Evolutionary conservation across 169 alveolate genomes (phyloP), one percentile per base, ranked within the genome.

Genomic region (Babesia bovis): DNA sequence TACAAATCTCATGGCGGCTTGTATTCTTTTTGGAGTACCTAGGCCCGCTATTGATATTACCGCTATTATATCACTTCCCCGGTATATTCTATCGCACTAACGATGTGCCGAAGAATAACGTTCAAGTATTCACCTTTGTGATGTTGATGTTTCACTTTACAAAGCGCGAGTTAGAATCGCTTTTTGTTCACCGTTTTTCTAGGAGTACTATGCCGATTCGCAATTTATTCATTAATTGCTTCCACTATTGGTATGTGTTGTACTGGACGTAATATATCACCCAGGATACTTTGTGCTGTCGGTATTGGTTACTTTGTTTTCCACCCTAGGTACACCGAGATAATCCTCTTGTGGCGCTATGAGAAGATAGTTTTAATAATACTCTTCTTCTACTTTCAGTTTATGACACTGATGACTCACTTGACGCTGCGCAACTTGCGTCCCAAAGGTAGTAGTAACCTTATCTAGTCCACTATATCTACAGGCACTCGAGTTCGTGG

Each of bases 121-220:
- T 66, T 45, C 57, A 60, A 63, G 15, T 44, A 28, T 41, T 38
- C 32, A 38, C 66, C 15, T 60, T 57, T 42, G 35, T n/a, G 56
- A 86, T 97, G 95, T 81, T 92, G 40, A 66, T 95, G 73, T 91
- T 91, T 40, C 99, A 97, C 86, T 97, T 92, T 85, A n/a, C 91
- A 21, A 97, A 97, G 90, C 91, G 99, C 85, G 99, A 96, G 63
- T 68, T 95, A n/a, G 99, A 97, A 86, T 94, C 99, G 50, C 61
- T 95, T 45, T 97, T 95, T 77, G 94, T 97, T 26, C 99, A 98
- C 83, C 89, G 97, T 32, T 98, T 96, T 78, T 93, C 98, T 55
- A 95, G 93, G 83, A 95, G 96, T 55, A 96, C 99, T 9, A 98
- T 97, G 99, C 99, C 99, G 19, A 89, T 96, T 33, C 61, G 68